Conservation (phyloP, 2,329 filamentous ascomycete species). For the Helotiales sp. region DNA sequence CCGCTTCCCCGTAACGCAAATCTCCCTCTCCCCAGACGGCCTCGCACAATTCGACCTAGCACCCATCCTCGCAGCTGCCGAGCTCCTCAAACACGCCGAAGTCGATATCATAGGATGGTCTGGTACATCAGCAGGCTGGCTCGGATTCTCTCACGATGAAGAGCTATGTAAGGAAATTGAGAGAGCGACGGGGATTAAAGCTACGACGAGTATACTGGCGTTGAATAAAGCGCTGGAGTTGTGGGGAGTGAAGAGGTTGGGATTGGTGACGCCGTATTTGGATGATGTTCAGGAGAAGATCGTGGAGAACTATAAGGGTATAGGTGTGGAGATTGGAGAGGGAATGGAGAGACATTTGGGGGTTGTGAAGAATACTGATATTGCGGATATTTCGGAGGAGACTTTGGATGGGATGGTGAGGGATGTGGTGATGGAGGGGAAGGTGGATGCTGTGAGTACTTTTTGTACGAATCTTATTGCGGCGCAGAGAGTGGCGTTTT, state of each 20-base stretch:
- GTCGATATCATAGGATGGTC: constrained; percentile 42
- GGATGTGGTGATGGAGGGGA: constrained; percentile 17
- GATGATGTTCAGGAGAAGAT: constrained; percentile 42
- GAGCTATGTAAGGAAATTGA: constrained; percentile 40
- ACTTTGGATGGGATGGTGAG: constrained; percentile 30
- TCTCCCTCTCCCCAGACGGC: constrained; percentile 36
- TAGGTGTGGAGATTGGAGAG: constrained; percentile 36
- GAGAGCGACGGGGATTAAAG: constrained; percentile 38
- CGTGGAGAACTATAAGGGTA: constrained; percentile 35
- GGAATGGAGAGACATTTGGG: constrained; percentile 37
- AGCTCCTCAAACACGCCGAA: constrained; percentile 39
- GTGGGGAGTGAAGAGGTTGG: constrained; percentile 33
- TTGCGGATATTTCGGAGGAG: constrained; percentile 38
- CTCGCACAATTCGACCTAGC: constrained; percentile 36
- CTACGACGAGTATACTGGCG: constrained; percentile 43
- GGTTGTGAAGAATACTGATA: constrained; percentile 39
- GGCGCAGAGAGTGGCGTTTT: constrained; percentile 39
- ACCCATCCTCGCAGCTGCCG: constrained; percentile 36
- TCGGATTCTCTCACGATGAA: constrained; percentile 43
- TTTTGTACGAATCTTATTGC: constrained; percentile 46
- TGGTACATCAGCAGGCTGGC: constrained; percentile 40
- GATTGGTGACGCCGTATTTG: constrained; percentile 44
- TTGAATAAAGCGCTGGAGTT: constrained; percentile 38
- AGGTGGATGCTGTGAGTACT: constrained; percentile 38
- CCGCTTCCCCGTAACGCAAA: constrained; percentile 42